Conservation (phyloP, 257 asterid genomes). For the Paulownia fortunei region DNA sequence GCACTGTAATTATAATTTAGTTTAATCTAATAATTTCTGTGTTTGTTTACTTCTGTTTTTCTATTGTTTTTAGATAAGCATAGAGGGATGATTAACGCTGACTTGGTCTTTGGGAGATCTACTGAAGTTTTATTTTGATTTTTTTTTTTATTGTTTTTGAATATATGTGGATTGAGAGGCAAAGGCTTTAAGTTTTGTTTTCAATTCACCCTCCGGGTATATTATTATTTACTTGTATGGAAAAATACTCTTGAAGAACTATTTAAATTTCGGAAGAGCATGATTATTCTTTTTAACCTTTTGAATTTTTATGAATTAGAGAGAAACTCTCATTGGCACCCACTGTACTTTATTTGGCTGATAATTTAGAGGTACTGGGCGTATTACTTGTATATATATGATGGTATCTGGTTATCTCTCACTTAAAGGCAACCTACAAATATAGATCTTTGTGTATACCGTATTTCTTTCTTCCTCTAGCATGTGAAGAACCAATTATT, state of each 20-base stretch:
- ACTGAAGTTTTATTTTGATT: not conserved
- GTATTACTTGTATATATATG: not conserved
- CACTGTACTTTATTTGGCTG: not conserved
- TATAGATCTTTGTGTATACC: not conserved
- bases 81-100: constrained; percentile 1
- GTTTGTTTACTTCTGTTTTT: not conserved
- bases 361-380: not conserved
- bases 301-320: not conserved
- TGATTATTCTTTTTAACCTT: not conserved
- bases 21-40: not conserved
- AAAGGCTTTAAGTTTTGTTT: not conserved
- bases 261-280: not conserved
- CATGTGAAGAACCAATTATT: not conserved
- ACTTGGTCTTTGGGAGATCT: constrained; percentile 2
- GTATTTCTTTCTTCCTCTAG: not conserved
- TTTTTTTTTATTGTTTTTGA: not conserved
- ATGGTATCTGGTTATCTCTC: not conserved
- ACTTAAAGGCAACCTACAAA: not conserved
- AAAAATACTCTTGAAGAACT: not conserved
- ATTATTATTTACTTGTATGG: not conserved
- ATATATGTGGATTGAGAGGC: not conserved
- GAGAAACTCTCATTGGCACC: not conserved
- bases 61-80: not conserved
- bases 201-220: constrained; percentile 1
- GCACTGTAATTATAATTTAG: constrained; percentile 35